Conservation (phyloP, 768 basidiomycete genomes). For the Rubroboletus satanas region DNA sequence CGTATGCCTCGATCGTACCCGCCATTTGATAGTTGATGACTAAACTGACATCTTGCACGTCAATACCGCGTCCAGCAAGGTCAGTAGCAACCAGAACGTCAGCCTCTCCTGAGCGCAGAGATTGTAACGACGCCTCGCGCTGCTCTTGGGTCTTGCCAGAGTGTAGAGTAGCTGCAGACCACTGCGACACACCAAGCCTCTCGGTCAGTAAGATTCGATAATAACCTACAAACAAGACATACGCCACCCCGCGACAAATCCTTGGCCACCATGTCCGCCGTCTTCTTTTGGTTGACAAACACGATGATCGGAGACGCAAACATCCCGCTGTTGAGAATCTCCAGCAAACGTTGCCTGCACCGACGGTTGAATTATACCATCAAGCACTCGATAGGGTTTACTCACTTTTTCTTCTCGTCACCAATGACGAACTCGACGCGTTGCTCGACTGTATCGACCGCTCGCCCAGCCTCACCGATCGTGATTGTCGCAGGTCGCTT, state of each 20-base stretch:
- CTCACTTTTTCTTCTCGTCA: slow-evolving; percentile 96
- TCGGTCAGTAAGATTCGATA: not conserved
- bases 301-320: slow-evolving; percentile 93
- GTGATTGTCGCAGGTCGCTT: slow-evolving; percentile 92
- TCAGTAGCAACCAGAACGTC: slow-evolving; percentile 96
- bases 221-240: slow-evolving; percentile 30
- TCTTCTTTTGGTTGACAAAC: slow-evolving; percentile 99
- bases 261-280: slow-evolving; percentile 96
- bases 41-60: slow-evolving; percentile 92
- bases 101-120: slow-evolving; percentile 79
- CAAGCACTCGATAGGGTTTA: slow-evolving; percentile 7
- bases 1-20: slow-evolving; percentile 92
- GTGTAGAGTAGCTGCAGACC: slow-evolving; percentile 88
- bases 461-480: slow-evolving; percentile 96
- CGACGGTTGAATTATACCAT: slow-evolving; percentile 3
- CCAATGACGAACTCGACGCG: slow-evolving; percentile 87
- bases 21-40: slow-evolving; percentile 99
- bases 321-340: slow-evolving; percentile 85
- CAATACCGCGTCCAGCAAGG: slow-evolving; percentile 97
- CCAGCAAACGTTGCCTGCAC: slow-evolving; percentile 73
- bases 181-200: slow-evolving; percentile 42
- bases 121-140: slow-evolving; percentile 86
- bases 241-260: slow-evolving; percentile 88
- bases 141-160: slow-evolving; percentile 98
- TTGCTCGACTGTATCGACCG: slow-evolving; percentile 98